A percentile compares a stretch with the other conserved stretches of the same genome.
phyloP scores from a whole-genome alignment of 768 basidiomycete genomes.

The Pleurotus eryngii region DNA sequence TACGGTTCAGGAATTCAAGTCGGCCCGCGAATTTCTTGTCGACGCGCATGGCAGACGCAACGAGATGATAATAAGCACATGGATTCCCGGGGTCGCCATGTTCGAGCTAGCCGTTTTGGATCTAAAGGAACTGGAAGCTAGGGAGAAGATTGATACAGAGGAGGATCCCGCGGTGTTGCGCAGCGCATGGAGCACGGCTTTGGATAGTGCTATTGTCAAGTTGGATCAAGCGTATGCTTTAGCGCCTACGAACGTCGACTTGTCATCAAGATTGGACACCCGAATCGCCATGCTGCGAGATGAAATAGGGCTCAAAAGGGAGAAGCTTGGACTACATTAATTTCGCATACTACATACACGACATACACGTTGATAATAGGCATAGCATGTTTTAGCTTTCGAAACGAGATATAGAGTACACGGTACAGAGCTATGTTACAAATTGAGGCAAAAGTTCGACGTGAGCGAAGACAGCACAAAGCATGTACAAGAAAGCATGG shows the following conservation, averaged over 20 bases:
- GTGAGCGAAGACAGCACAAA: too few relatives aligned
- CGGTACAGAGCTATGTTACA: too few relatives aligned
- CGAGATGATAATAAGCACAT: constrained; percentile 49
- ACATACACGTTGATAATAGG: background rate
- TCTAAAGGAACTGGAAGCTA: constrained; percentile 51
- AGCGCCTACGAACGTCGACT: constrained; percentile 53
- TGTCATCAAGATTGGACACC: constrained; percentile 67
- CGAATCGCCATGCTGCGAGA: constrained; percentile 66
- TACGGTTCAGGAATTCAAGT: constrained; percentile 42
- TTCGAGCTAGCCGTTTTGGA: constrained; percentile 75
- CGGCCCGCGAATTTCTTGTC: constrained; percentile 45
- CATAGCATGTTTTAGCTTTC: background rate
- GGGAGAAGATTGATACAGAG: constrained; percentile 17
- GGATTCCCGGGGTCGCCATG: constrained; percentile 63
- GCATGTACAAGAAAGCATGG: too few relatives aligned
- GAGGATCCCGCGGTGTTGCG: constrained; percentile 28
- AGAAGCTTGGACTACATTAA: constrained; percentile 32
- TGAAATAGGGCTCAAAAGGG: constrained; percentile 64
- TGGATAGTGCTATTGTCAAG: constrained; percentile 45
- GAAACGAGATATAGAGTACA: background rate
- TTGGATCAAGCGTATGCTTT: constrained; percentile 51
- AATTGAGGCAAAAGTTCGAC: too few relatives aligned
- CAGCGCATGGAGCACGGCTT: constrained; percentile 41
- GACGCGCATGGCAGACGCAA: constrained; percentile 45
- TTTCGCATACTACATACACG: background rate